Conservation (phyloP, 2,329 filamentous ascomycete species). For the Aspergillus ochraceus region DNA sequence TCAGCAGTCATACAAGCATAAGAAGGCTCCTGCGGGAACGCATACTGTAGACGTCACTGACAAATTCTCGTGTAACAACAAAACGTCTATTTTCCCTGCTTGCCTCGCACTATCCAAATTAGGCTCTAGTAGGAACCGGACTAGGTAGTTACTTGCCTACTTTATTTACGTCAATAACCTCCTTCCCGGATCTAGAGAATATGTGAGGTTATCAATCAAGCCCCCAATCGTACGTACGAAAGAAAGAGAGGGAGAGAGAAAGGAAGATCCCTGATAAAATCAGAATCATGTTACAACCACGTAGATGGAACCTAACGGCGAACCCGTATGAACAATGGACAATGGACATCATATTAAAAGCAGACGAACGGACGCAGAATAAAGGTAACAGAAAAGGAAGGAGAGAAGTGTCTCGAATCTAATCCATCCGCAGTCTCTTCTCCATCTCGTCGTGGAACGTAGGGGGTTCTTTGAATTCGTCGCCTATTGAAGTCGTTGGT, state of each 20-base stretch:
- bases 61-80: not conserved
- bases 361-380: not conserved
- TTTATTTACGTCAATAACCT: no score
- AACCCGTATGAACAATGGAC: slow-evolving; percentile 5
- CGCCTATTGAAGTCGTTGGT: slow-evolving; percentile 43
- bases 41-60: no score
- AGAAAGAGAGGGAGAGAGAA: no score
- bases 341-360: not conserved
- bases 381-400: not conserved
- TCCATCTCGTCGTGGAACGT: slow-evolving; percentile 93
- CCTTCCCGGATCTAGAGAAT: no score
- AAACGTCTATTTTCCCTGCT: not conserved
- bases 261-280: not conserved
- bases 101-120: no score
- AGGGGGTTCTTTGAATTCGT: slow-evolving; percentile 68
- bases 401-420: slow-evolving; percentile 7
- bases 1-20: no score
- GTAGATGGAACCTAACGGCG: slow-evolving; percentile 6
- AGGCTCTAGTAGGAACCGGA: no score
- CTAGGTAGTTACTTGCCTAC: no score
- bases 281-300: not conserved
- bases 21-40: no score
- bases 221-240: no score
- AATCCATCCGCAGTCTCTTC: slow-evolving; percentile 78
- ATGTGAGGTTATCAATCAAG: no score